Conservation (phyloP, 176 grass and related monocot genomes). For the Panicum miliaceum region DNA sequence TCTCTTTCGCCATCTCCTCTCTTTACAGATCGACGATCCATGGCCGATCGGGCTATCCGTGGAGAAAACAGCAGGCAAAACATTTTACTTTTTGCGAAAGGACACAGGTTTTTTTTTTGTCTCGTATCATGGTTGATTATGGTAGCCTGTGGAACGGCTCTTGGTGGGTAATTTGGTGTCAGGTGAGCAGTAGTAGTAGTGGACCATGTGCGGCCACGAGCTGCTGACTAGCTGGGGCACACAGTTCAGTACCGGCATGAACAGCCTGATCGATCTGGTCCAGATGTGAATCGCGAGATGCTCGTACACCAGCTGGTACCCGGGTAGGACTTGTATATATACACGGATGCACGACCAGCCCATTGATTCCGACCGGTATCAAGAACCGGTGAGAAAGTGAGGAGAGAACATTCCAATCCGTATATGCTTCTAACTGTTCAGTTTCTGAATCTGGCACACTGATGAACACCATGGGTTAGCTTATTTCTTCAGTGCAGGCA, state of each 20-base stretch:
- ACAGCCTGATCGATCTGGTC: conserved; percentile 29
- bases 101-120: neutral
- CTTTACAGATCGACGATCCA: neutral
- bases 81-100: neutral
- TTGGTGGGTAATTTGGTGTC: neutral
- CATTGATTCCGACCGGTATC: neutral
- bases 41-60: neutral
- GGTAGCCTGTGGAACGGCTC: neutral
- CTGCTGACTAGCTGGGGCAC: too few relatives aligned
- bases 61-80: neutral
- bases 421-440: neutral
- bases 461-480: neutral
- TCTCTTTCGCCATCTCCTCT: neutral
- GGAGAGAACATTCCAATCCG: neutral
- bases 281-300: conserved; percentile 9
- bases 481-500: too few relatives aligned
- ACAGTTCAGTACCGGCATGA: neutral
- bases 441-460: neutral
- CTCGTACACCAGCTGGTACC: neutral
- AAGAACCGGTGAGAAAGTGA: neutral
- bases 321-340: neutral
- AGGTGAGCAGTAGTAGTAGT: neutral
- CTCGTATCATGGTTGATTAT: neutral
- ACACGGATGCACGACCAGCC: neutral
- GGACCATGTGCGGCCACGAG: neutral